Percentiles rank a stretch among this genome's conserved stretches.
Conservation (phyloP, 1,284 basidiomycete species). For the Trichosporon coremiiforme region DNA sequence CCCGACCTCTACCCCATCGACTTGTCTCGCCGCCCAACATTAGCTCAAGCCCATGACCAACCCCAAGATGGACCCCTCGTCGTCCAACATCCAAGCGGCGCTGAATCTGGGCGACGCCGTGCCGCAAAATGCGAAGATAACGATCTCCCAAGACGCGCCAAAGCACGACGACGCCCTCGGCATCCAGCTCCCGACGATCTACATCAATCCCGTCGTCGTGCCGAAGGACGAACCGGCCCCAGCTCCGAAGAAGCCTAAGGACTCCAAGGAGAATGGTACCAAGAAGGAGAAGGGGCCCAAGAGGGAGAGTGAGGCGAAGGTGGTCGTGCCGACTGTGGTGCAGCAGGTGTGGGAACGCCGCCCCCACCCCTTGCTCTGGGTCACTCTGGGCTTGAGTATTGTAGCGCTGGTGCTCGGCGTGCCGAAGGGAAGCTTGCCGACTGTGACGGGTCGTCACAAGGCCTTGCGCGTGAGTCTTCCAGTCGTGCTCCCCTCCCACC, state of each 20-base stretch:
- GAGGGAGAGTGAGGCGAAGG: no score
- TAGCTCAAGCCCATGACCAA: neutral
- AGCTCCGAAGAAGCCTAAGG: neutral
- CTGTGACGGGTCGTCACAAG: conserved; percentile 50
- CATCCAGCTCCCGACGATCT: conserved; percentile 9
- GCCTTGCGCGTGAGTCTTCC: conserved; percentile 49
- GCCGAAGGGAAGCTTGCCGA: conserved; percentile 50
- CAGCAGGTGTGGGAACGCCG: conserved; percentile 13
- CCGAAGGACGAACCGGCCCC: neutral
- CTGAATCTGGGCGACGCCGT: conserved; percentile 11
- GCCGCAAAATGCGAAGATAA: neutral
- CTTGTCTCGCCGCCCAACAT: neutral
- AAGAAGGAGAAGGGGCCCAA: conserved; percentile 20
- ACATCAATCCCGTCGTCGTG: conserved; percentile 3
- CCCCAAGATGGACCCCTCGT: neutral
- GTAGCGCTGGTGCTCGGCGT: conserved; percentile 48
- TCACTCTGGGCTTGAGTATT: conserved; percentile 42
- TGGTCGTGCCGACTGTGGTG: neutral
- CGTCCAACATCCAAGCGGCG: neutral
- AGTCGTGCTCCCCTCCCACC: neutral
- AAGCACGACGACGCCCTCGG: conserved; percentile 15
- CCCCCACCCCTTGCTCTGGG: conserved; percentile 50
- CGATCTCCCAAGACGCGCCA: conserved; percentile 1
- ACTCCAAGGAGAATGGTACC: neutral
- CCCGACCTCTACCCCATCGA: no score